Conservation (phyloP, 192 early-diverging fungal genomes). For the Powellomyces hirtus region DNA sequence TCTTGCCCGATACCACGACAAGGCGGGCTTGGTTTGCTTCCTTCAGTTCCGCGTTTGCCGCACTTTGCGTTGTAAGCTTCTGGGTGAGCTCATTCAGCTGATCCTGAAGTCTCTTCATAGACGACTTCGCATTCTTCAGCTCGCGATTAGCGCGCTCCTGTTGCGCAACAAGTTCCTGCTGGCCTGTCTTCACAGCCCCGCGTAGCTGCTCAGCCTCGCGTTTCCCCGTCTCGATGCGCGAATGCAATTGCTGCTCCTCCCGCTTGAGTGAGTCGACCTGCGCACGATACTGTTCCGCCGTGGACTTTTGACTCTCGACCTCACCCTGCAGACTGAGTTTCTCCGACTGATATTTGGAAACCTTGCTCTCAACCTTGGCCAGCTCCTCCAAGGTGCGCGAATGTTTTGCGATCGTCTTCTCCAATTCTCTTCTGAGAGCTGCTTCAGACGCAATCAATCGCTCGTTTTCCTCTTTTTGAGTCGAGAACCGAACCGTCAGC, state of each 20-base stretch:
- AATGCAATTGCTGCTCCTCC: not conserved
- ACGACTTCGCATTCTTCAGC: conserved; percentile 13
- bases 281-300: conserved; percentile 11
- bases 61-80: conserved; percentile 31
- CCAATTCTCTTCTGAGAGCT: conserved; percentile 38
- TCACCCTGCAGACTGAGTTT: conserved; percentile 25
- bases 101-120: conserved; percentile 27
- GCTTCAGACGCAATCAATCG: conserved; percentile 31
- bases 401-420: not conserved
- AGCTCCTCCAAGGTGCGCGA: conserved; percentile 23
- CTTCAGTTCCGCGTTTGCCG: conserved; percentile 35
- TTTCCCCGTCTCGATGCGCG: not conserved
- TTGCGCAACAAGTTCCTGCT: conserved; percentile 19
- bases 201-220: not conserved
- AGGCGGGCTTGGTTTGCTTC: conserved; percentile 43
- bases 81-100: conserved; percentile 31
- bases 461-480: conserved; percentile 38
- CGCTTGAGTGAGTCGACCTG: not conserved
- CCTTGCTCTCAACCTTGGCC: conserved; percentile 18
- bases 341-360: conserved; percentile 25
- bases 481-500: conserved; percentile 12
- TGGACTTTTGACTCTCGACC: conserved; percentile 14
- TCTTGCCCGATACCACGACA: conserved; percentile 37
- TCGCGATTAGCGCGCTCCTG: conserved; percentile 16
- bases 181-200: not conserved